These are phyloP conservation scores for Monosporascus ibericus DNA, from an alignment of 2,329 filamentous ascomycete species.

Conservation along the genomic window DNA sequence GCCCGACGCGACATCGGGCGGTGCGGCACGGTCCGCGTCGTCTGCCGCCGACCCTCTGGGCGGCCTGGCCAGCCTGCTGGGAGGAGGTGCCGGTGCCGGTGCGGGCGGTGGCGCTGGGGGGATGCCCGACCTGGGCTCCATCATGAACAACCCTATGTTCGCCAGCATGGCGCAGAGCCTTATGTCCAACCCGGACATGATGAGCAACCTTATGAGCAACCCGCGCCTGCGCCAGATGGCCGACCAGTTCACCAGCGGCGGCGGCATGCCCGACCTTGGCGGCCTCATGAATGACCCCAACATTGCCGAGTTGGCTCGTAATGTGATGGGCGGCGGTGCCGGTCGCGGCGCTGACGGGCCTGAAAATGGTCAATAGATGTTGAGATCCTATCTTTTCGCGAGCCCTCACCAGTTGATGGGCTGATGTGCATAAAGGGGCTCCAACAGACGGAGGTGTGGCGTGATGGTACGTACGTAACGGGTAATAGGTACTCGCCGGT, in stretches of 20 bases:
- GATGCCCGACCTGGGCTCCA: slow-evolving; percentile 78
- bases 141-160: slow-evolving; percentile 99
- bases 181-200: slow-evolving; percentile 93
- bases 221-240: slow-evolving; percentile 85
- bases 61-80: slow-evolving; percentile 67
- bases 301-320: slow-evolving; percentile 72
- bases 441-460: too few species aligned
- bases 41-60: slow-evolving; percentile 60
- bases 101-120: slow-evolving; percentile 61
- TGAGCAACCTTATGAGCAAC: slow-evolving; percentile 92
- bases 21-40: slow-evolving; percentile 40
- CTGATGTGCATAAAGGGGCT: too few species aligned
- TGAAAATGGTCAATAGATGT: slow-evolving; percentile 12
- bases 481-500: too few species aligned
- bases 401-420: too few species aligned
- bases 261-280: slow-evolving; percentile 83
- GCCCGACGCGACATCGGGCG: slow-evolving; percentile 41
- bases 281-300: slow-evolving; percentile 86
- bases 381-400: background rate
- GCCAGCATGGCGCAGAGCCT: slow-evolving; percentile 93
- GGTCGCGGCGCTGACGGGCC: slow-evolving; percentile 13
- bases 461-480: too few species aligned
- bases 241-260: slow-evolving; percentile 66
- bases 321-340: slow-evolving; percentile 28
- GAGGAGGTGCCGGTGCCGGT: slow-evolving; percentile 48